A percentile compares a stretch with the other conserved stretches of the same genome.
Conservation (phyloP, 2,329 filamentous ascomycete genomes). For the Apiospora koreana region DNA sequence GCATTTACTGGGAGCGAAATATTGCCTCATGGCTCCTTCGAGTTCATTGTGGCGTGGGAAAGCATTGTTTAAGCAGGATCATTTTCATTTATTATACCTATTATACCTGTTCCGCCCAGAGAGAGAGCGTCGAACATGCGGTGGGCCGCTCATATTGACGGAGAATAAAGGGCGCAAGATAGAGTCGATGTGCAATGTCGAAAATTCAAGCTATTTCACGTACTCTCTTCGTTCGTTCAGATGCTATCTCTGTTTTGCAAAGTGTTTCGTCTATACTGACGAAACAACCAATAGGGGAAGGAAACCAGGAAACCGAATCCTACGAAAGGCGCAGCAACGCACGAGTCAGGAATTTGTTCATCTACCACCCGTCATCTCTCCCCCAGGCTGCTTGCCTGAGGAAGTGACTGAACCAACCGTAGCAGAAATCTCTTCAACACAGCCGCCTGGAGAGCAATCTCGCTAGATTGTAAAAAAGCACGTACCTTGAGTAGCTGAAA, state of each 20-base stretch:
- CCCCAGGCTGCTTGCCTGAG: background rate
- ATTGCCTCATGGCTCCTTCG: background rate
- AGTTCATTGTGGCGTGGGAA: background rate
- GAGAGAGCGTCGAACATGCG: background rate
- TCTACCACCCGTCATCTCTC: background rate
- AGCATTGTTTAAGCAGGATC: background rate
- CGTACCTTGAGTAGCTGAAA: background rate
- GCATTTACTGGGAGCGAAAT: conserved; percentile 2
- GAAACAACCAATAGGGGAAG: background rate
- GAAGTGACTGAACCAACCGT: background rate
- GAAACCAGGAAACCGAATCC: background rate
- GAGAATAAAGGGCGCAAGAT: background rate
- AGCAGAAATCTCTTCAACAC: background rate
- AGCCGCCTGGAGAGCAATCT: background rate
- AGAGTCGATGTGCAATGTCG: background rate
- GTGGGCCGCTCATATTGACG: no score
- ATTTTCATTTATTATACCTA: background rate
- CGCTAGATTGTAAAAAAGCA: background rate
- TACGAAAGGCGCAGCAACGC: background rate
- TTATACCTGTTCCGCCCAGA: background rate
- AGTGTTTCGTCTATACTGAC: background rate
- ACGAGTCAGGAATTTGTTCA: background rate
- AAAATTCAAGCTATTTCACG: background rate
- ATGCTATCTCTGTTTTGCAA: background rate
- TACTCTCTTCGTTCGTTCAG: background rate